Base-by-base conservation (phyloP, 2,329 filamentous ascomycete species). In the Phialocephala sp. region DNA sequence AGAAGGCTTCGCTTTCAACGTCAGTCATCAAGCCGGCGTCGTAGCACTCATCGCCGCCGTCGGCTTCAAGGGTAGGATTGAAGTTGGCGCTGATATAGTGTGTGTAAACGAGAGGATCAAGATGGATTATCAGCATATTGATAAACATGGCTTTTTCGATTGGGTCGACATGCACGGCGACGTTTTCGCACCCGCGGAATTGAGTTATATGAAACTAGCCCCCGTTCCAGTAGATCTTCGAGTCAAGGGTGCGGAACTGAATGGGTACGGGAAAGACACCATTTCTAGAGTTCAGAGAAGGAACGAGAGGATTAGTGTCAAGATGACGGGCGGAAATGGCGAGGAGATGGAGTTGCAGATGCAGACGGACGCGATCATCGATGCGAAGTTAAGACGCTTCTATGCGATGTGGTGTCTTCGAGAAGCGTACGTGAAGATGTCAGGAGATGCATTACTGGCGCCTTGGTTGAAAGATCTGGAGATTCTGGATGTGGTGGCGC, bases 341-440 rank as follows among this genome's bases (percentile, higher is more conserved):
- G 22, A 36, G 11, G 64, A 65, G 37, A 59, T 61, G 20, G 60
- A 72, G 37, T 69, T 71, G 14, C 66, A 72, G 14, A 74, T 78
- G 12, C 74, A 75, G 22, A 72, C 68, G 35, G 70, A 72, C 20
- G 15, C 64, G 8, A 64, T 86, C n/a, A 79, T 85, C 20, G 88
- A 90, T 66, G 83, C 80, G 24, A 89, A 88, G 74, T 80, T 94
- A 35, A 83, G 90, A 5, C 83, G 85, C 61, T 94, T 94, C 75
- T 94, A 93, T 76, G 85, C 90, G 0, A 86, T 91, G 66, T 94
- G 91, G 89, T 92, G 89, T 76, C 84, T 92, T 76, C 88, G 92
- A 72, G 91, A 94, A 79, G 89, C 91, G 0, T 94, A 92, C 75
- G 88, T 94, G 77, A 94, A 94, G 84, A 88, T 94, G 80, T 91